Base-by-base conservation (phyloP, 192 early-diverging fungal genomes). In the Coemansia sp. region DNA sequence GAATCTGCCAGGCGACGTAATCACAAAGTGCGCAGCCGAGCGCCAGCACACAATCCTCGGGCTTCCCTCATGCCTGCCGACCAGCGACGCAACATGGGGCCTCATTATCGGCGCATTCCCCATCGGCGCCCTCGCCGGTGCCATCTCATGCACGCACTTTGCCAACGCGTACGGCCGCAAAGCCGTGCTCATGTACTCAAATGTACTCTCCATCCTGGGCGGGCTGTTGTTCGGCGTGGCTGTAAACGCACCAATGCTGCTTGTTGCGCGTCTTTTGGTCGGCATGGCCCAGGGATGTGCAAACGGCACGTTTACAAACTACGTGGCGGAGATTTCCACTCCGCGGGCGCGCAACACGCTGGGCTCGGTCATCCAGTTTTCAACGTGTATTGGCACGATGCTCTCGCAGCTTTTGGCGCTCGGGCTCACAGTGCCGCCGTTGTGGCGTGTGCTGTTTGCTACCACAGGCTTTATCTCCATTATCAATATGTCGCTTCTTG, bases 281-380 rank as follows among this genome's bases (percentile, higher is more conserved):
- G 93, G 93, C 14, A 62, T 91, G 45, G 86, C 82, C 0, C 83
- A 87, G 39, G 93, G 93, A 21, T 73, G 87, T 16, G 69, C 77
- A 0, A 67, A 68, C 27, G 85, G 84, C 1, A 84, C 75, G 10
- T 77, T 85, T 37, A 83, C 82, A 12, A 85, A 86, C 6, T 93
- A 93, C 58, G 81, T 93, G 26, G 82, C 84, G 7, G 93, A 93
- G 67, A 85, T 93, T 35, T 76, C 90, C 0, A 91, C 93, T 0
- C 80, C 87, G 9, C 75, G 72, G 23, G 77, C 85, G 3, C 82
- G 91, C 52, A 91, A 87, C 17, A 68, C 83, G 6, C 74, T 93
- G 65, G 90, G 91, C 2, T 80, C 83, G 0, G 74, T 87, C 60
- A 85, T 85, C 54, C 92, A 93, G 80, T 63, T 91, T 61, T 71